Conservation (phyloP, 2,329 filamentous ascomycete species). For the Teratosphaeria zuluensis region DNA sequence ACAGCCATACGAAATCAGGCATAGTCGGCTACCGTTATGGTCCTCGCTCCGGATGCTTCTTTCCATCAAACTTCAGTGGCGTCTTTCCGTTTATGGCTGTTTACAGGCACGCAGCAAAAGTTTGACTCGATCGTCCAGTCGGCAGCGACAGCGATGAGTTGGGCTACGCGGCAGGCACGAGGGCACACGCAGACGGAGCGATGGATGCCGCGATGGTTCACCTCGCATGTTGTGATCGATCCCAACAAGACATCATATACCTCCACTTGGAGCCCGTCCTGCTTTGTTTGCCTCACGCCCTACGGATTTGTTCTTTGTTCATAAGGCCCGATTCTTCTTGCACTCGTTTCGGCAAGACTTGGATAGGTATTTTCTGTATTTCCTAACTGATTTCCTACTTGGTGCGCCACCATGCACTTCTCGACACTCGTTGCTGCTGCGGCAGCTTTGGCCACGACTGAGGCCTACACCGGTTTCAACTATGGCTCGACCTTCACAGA, state of each 20-base stretch:
- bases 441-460: conserved; percentile 30
- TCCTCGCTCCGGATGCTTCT: background rate
- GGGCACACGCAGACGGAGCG: background rate
- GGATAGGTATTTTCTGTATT: background rate
- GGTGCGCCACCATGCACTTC: conserved; percentile 21
- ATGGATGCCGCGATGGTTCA: background rate
- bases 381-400: background rate
- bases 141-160: background rate
- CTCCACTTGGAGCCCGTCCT: background rate
- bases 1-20: background rate
- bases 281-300: background rate
- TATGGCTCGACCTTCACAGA: conserved; percentile 56
- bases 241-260: background rate
- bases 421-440: conserved; percentile 27
- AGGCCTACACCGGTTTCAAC: conserved; percentile 57
- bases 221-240: background rate
- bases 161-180: background rate
- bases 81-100: background rate
- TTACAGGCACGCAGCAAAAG: background rate
- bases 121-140: background rate
- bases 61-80: background rate
- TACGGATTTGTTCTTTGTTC: background rate
- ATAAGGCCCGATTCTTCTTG: background rate
- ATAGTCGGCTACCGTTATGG: background rate
- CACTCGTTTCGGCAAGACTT: background rate